Base-by-base conservation (phyloP, 2,329 filamentous ascomycete genomes). In the Aspergillus proliferans region DNA sequence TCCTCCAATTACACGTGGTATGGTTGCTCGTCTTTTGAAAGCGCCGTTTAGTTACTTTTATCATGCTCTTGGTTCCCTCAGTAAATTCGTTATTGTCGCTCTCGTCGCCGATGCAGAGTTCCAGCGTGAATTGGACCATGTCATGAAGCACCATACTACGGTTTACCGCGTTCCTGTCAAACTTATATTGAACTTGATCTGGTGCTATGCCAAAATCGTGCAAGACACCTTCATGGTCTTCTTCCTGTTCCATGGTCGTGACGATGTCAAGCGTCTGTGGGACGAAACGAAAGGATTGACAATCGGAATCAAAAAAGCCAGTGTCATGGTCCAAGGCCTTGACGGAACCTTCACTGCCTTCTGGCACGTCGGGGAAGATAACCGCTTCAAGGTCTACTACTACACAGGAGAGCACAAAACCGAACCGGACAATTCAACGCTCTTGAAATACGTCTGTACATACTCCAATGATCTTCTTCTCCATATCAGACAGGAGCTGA, bases 61-160 rank as follows among this genome's bases (percentile, higher is more conserved):
- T 52, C 72, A 77, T 47, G 62, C 61, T 3, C 38, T 73, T 1
- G 73, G 74, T 1, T 62, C 67, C 2, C 64, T 68, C 47, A 61
- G 75, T 51, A 79, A 79, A 47, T 77, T 78, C 54, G 63, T 76
- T 30, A 63, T 76, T 6, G 69, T 78, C 40, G 73, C 76, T 9
- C 63, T 76, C 18, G 70, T 79, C 53, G 76, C 76, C 2, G 76
- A 79, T 54, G 70, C 74, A 0, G 76, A 79, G 53, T 77, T 74
- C 51, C 72, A 78, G 52, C 65, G 75, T 51, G 76, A 79, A 47
- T 65, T 79, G 42, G 68, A 73, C 49, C 72, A 73, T 56, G 69
- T 73, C 44, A 65, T 76, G 46, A 58, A 61, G 41, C 46, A 55
- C 18, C 67, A 69, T 21, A 67, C 68, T 10, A 53, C 52, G 3